Percentiles rank a stretch among this genome's conserved stretches.
Conservation (phyloP, 352 stramenopile genomes). For the Pythium vanterpoolii region DNA sequence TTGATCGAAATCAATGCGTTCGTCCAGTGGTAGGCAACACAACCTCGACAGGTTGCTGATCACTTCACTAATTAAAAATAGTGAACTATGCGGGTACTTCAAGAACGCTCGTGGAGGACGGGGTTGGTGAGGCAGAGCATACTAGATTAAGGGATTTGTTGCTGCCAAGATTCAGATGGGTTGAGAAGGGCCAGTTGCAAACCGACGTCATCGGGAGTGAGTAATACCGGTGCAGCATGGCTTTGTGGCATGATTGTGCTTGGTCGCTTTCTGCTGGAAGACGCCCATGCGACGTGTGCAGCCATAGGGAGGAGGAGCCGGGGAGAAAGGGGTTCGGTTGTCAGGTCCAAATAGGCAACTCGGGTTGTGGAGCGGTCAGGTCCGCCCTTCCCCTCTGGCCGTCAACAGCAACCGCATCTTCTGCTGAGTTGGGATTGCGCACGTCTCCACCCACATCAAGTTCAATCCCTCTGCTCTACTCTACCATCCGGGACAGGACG, state of each 20-base stretch:
- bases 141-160: background rate
- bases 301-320: too few species aligned
- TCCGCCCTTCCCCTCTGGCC: too few species aligned
- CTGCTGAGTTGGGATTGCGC: background rate
- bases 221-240: background rate
- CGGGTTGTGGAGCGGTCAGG: too few species aligned
- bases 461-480: background rate
- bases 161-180: background rate
- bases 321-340: background rate
- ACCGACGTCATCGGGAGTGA: background rate
- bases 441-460: background rate
- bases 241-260: background rate
- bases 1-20: too few species aligned
- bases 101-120: too few species aligned
- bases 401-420: background rate
- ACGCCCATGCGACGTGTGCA: constrained; percentile 9
- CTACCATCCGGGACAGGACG: too few species aligned
- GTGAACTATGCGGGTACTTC: too few species aligned
- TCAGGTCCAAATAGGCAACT: background rate
- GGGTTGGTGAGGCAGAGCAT: background rate
- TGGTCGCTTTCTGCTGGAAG: background rate
- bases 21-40: too few species aligned
- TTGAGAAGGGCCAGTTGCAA: background rate
- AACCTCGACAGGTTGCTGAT: too few species aligned
- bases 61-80: too few species aligned